Evolutionary conservation across 164 flowering plant genomes (phyloP), one percentile per base, ranked within the genome.

Genomic region (Tetrastigma voinierianum): DNA sequence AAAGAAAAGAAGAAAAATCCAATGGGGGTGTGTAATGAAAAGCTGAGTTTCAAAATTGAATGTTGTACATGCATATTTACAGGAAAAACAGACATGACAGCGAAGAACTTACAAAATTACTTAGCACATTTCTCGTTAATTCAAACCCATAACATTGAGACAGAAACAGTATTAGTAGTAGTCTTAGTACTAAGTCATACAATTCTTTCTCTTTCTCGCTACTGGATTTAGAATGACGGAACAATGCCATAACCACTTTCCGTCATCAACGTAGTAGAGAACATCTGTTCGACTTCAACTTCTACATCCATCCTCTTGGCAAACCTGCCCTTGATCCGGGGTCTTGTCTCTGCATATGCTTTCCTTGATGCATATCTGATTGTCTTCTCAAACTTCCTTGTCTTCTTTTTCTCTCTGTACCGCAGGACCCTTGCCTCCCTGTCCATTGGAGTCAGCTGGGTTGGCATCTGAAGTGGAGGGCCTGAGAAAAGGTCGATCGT

Each of bases 281-380:
- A 88, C 84, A 83, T 85, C 65, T 82, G 91, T 47, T 88, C 87
- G 25, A 82, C 85, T 72, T 90, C 89, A 44, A 77, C 76, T 69
- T 88, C 91, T 2, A 72, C 76, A 47, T 89, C 89, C 10, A 83
- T 78, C 74, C 96, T 77, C 76, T 88, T 93, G 0, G 96, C 97
- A 59, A 93, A 93, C 46, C 96, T 80, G 25, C 98, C 97, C 76
- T 90, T 88, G 83, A 93, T 88, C 60, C 97, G 80, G 0, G 98
- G 98, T 66, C 97, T 80, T 9, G 88, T 89, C 68, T 90, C 98
- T 51, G 98, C 97, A 66, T 90, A 93, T 0, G 98, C 96, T 77
- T 93, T 93, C 66, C 98, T 87, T 17, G 98, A 90, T 12, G 97
- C 97, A 71, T 93, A 93, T 74, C 98, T 80, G 20, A 93, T 87